A percentile compares a stretch with the other conserved stretches of the same genome.
Conservation (phyloP, 805 yeast species). For the Lipomyces chichibuensis region DNA sequence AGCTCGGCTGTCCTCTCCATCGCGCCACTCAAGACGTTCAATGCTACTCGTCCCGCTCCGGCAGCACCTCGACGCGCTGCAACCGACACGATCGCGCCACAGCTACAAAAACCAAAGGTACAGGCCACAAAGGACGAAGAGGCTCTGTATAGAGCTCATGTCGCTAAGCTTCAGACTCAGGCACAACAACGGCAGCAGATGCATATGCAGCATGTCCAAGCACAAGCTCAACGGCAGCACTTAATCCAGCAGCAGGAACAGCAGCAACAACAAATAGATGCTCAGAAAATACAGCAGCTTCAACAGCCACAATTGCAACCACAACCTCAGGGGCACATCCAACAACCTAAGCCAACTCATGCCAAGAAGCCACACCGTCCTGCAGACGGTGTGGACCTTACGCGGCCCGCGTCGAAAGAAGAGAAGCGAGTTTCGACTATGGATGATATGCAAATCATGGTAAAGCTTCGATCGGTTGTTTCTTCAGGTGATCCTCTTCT, state of each 20-base stretch:
- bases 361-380: slow-evolving; percentile 38
- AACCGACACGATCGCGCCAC: slow-evolving; percentile 1
- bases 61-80: slow-evolving; percentile 27
- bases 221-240: slow-evolving; percentile 24
- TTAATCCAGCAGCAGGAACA: slow-evolving; percentile 26
- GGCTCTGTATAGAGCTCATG: slow-evolving; percentile 31
- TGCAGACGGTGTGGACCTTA: slow-evolving; percentile 26
- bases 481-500: slow-evolving; percentile 81
- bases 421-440: slow-evolving; percentile 51
- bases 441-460: slow-evolving; percentile 70
- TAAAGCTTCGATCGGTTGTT: slow-evolving; percentile 74
- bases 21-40: slow-evolving; percentile 27
- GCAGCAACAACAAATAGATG: slow-evolving; percentile 31
- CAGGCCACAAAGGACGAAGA: slow-evolving; percentile 33
- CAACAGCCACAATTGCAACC: slow-evolving; percentile 28
- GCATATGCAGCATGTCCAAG: slow-evolving; percentile 29
- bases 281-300: slow-evolving; percentile 31
- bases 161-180: slow-evolving; percentile 35
- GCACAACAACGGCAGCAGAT: slow-evolving; percentile 30
- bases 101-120: not conserved
- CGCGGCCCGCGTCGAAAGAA: slow-evolving; percentile 1
- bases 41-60: slow-evolving; percentile 33
- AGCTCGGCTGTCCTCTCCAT: slow-evolving; percentile 1
- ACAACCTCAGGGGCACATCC: slow-evolving; percentile 38
- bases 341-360: slow-evolving; percentile 48